phyloP scores from a whole-genome alignment of 1,284 basidiomycete genomes.

The Ceratobasidium sp. region DNA sequence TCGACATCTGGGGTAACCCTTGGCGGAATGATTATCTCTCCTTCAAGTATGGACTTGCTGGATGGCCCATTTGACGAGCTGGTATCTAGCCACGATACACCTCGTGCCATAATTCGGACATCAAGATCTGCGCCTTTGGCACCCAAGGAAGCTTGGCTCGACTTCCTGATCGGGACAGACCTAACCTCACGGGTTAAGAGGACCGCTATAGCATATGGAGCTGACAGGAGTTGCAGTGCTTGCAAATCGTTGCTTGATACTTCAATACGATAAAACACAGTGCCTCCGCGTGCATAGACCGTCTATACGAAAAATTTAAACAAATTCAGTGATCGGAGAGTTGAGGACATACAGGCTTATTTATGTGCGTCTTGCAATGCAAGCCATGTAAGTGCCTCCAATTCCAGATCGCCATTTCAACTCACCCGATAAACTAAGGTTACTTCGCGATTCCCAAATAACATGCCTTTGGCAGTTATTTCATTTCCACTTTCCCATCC shows the following conservation, averaged over 20 bases:
- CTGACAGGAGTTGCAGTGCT: slow-evolving; percentile 3
- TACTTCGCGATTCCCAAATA: slow-evolving; percentile 22
- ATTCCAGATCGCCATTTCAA: not conserved
- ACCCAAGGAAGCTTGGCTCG: not conserved
- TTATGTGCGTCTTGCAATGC: slow-evolving; percentile 9
- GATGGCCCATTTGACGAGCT: not conserved
- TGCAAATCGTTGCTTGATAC: slow-evolving; percentile 5
- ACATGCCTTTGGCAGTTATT: slow-evolving; percentile 11
- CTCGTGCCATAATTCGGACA: slow-evolving; percentile 11
- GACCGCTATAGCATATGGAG: not conserved
- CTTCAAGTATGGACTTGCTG: slow-evolving; percentile 4
- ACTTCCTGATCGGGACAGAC: not conserved
- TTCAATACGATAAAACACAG: slow-evolving; percentile 21
- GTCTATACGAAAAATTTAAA: not conserved
- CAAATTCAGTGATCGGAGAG: not conserved
- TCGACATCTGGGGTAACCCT: not conserved
- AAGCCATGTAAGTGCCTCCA: not conserved
- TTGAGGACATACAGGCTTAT: slow-evolving; percentile 5
- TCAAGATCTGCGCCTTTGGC: not conserved
- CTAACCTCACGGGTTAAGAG: slow-evolving; percentile 10
- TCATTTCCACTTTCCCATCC: not conserved
- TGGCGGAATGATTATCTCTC: slow-evolving; percentile 19
- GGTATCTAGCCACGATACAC: not conserved
- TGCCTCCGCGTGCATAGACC: slow-evolving; percentile 18
- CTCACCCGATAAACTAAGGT: slow-evolving; percentile 3